A percentile compares a stretch with the other conserved stretches of the same genome.
These are phyloP conservation scores for Clausena lansium DNA, from an alignment of 345 rosid species.

Conservation along the genomic window DNA sequence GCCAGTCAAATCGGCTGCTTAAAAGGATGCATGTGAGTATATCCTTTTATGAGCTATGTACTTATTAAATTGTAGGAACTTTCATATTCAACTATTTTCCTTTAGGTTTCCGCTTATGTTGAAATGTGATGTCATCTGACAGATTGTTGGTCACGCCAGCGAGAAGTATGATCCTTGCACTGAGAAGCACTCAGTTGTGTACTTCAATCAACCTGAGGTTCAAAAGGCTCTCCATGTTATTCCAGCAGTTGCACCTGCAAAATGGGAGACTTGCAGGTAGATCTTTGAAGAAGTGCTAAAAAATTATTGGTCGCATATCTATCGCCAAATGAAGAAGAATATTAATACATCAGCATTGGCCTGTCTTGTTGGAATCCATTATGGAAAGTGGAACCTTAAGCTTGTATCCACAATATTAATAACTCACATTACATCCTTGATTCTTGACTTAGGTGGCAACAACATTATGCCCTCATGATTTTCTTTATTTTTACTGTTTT, in stretches of 20 bases:
- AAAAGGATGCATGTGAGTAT: constrained; percentile 62
- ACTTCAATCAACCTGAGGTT: constrained; percentile 86
- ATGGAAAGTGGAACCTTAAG: not conserved
- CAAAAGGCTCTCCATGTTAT: constrained; percentile 75
- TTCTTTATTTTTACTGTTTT: constrained; percentile 8
- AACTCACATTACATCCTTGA: not conserved
- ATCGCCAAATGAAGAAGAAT: not conserved
- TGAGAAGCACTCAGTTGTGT: constrained; percentile 67
- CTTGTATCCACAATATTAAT: not conserved
- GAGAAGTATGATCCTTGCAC: constrained; percentile 96
- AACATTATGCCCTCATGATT: not conserved
- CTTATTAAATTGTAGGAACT: not conserved
- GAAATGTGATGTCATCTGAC: constrained; percentile 12
- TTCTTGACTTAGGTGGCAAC: constrained; percentile 1
- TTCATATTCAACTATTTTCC: not conserved
- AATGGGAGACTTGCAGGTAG: constrained; percentile 94
- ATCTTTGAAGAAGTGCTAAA: not conserved
- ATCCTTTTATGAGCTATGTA: not conserved
- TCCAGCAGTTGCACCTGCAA: constrained; percentile 56
- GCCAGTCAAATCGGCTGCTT: constrained; percentile 51
- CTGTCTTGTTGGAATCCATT: not conserved
- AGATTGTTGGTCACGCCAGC: constrained; percentile 58
- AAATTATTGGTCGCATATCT: not conserved
- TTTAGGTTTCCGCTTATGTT: constrained; percentile 10
- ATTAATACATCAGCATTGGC: not conserved